Evolutionary conservation across 345 rosid genomes (phyloP).

Genomic region (Melaleuca alternifolia): DNA sequence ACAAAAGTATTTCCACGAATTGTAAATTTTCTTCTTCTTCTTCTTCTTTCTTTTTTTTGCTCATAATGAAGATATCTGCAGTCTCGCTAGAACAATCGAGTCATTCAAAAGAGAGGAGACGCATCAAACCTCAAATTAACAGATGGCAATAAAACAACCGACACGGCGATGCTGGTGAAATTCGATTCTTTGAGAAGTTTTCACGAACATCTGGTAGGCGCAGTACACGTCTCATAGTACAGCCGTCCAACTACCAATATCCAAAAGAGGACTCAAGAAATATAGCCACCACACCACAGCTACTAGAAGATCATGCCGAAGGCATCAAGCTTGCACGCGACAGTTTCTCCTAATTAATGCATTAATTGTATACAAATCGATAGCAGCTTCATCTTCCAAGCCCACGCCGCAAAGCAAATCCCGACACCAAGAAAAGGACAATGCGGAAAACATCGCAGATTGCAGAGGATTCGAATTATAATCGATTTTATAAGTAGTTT

Average conservation of each 20-base stretch:
- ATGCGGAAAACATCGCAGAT: not conserved
- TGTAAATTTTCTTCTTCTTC: not conserved
- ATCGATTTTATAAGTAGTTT: not conserved
- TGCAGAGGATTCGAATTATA: not conserved
- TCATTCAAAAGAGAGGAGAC: too few species aligned
- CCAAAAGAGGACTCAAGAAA: not conserved
- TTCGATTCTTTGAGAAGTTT: not conserved
- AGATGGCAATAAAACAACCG: too few species aligned
- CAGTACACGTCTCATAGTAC: not conserved
- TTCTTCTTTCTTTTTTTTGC: not conserved
- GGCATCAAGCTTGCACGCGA: not conserved
- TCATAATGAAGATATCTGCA: too few species aligned
- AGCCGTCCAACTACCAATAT: not conserved
- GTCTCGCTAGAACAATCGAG: too few species aligned
- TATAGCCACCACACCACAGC: not conserved
- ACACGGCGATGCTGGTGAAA: too few species aligned
- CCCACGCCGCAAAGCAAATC: not conserved
- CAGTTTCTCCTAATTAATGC: not conserved
- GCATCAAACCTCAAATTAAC: too few species aligned
- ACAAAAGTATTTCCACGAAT: not conserved
- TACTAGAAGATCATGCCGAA: not conserved
- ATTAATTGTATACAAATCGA: not conserved
- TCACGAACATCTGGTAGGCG: not conserved
- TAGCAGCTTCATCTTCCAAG: not conserved
- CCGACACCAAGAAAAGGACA: not conserved